phyloP scores from a whole-genome alignment of 371 early-diverging fungal species.

The Mucor plumbeus region DNA sequence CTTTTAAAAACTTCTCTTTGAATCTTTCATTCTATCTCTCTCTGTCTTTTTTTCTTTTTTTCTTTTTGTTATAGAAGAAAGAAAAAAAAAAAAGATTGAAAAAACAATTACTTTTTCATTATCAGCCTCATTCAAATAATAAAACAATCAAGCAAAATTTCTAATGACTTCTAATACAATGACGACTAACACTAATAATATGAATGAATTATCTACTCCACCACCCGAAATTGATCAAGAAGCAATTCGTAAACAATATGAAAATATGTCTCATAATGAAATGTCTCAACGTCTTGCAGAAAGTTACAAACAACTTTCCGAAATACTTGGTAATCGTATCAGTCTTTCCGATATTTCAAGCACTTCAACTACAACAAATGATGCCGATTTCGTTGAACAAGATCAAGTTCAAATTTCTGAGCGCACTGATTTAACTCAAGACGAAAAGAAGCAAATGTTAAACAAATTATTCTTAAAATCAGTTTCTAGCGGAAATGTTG shows the following conservation, averaged over 20 bases:
- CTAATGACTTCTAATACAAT: slow-evolving; percentile 6
- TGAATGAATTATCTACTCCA: background rate
- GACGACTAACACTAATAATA: background rate
- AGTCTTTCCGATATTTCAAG: slow-evolving; percentile 12
- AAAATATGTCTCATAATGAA: slow-evolving; percentile 53
- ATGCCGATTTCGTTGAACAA: background rate
- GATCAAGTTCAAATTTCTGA: background rate
- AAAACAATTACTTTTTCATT: background rate
- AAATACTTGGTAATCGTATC: slow-evolving; percentile 31
- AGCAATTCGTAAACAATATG: slow-evolving; percentile 33
- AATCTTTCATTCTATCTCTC: background rate
- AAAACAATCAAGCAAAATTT: background rate
- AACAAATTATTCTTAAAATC: slow-evolving; percentile 60
- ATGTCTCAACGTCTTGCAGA: slow-evolving; percentile 50
- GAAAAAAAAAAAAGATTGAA: background rate
- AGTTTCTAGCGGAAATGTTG: slow-evolving; percentile 88
- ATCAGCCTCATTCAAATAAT: background rate
- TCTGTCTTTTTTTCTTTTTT: background rate
- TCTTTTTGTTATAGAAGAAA: background rate
- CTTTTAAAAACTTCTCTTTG: background rate
- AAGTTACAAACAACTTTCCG: slow-evolving; percentile 45
- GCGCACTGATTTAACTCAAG: slow-evolving; percentile 6
- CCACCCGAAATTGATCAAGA: slow-evolving; percentile 3
- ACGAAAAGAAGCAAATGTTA: slow-evolving; percentile 17
- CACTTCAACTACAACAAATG: background rate